Evolutionary conservation across 2,329 filamentous ascomycete genomes (phyloP), one percentile per base, ranked within the genome.

Genomic region (Trichoderma simmonsii): DNA sequence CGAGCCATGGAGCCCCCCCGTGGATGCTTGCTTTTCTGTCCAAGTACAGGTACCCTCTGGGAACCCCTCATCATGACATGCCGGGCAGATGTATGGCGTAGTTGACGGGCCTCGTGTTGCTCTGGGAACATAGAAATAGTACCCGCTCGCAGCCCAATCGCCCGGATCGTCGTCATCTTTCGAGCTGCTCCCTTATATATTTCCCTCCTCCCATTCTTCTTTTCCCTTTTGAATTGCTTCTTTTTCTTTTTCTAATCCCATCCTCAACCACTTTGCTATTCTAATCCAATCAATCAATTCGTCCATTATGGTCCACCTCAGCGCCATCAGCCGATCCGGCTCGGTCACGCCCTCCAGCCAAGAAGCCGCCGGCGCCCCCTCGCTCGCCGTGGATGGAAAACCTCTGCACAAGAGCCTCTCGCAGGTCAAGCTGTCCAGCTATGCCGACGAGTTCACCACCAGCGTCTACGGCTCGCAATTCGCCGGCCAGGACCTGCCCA

Each of bases 401-500:
- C 75, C 30, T 72, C 61, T 73, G 7, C 71, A 73, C 71, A 73
- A 73, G 75, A 73, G 63, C 74, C 76, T 72, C 32, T 73, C 71
- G 34, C 83, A 83, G 70, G 80, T 88, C 48, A 81, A 87, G 75
- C 84, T 89, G 32, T 81, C 83, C 75, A 83, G 84, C 74, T 84
- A 86, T 65, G 83, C 84, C 21, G 87, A 89, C 79, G 84, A 86
- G 79, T 91, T 91, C 83, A 92, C 90, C 69, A 91, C 92, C 54
- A 94, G 91, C 74, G 93, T 98, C 77, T 98, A 98, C 80, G 95
- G 95, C 79, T 95, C 92, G 74, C 89, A 87, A 74, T 98, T 94
- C 80, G 95, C 95, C 26, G 88, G 89, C 36, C 85, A 92, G 79
- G 93, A 97, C 78, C 86, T 98, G 56, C 94, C 95, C 32, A 89